Percentiles rank a stretch among this genome's conserved stretches.
Conservation (phyloP, 495 filamentous ascomycete species). For the Xylona heveae region DNA sequence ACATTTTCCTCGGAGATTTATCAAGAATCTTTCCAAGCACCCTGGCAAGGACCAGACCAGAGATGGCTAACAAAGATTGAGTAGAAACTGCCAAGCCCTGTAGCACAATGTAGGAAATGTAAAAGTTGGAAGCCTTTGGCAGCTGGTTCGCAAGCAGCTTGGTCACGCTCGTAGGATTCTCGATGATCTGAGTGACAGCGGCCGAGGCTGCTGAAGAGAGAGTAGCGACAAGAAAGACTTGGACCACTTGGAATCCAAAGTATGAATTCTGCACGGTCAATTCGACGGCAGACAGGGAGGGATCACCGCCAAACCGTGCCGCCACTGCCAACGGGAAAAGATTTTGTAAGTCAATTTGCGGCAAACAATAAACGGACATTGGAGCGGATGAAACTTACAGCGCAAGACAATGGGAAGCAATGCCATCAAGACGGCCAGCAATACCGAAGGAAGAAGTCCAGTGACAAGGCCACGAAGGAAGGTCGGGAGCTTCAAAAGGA, state of each 20-base stretch:
- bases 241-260: slow-evolving; percentile 87
- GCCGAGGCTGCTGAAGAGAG: slow-evolving; percentile 55
- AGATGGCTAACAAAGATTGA: slow-evolving; percentile 52
- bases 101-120: slow-evolving; percentile 84
- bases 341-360: too few species aligned
- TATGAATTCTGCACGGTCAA: slow-evolving; percentile 78
- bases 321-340: slow-evolving; percentile 24
- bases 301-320: slow-evolving; percentile 62
- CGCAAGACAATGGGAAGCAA: slow-evolving; percentile 74
- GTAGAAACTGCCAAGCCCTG: slow-evolving; percentile 76
- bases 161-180: slow-evolving; percentile 36
- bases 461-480: slow-evolving; percentile 63
- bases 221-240: slow-evolving; percentile 83
- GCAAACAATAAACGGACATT: too few species aligned
- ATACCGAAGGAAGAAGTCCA: slow-evolving; percentile 59
- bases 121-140: slow-evolving; percentile 77
- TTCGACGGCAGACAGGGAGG: slow-evolving; percentile 59
- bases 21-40: slow-evolving; percentile 55
- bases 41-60: slow-evolving; percentile 55
- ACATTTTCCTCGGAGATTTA: slow-evolving; percentile 56
- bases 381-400: slow-evolving; percentile 33
- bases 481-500: slow-evolving; percentile 50
- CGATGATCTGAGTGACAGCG: slow-evolving; percentile 37
- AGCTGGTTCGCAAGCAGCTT: slow-evolving; percentile 50
- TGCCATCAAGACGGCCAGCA: slow-evolving; percentile 74